Evolutionary conservation across 2,329 filamentous ascomycete genomes (phyloP).

Genomic region (Ambrosiella xylebori): DNA sequence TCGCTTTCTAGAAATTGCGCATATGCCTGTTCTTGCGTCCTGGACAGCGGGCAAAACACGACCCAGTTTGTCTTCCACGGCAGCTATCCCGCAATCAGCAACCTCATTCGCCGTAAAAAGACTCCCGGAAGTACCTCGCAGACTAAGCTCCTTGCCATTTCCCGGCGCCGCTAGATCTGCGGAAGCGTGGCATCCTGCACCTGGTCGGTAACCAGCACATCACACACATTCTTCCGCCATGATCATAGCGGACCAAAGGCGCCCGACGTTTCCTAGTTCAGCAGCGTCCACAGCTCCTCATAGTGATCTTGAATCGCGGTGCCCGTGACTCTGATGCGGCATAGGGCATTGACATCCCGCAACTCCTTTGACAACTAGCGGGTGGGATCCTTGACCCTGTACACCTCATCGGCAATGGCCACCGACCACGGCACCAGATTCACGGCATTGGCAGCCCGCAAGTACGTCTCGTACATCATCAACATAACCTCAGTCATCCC

Average conservation of each 20-base stretch:
- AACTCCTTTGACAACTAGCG: constrained; percentile 72
- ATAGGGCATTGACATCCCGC: constrained; percentile 79
- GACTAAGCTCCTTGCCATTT: constrained; percentile 69
- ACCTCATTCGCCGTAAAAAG: constrained; percentile 86
- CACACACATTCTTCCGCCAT: constrained; percentile 64
- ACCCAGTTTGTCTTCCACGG: constrained; percentile 90
- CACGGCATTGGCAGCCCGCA: constrained; percentile 52
- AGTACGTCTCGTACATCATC: constrained; percentile 85
- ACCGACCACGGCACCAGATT: constrained; percentile 88
- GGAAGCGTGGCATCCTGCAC: constrained; percentile 77
- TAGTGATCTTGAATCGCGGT: constrained; percentile 98
- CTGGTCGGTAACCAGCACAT: constrained; percentile 72
- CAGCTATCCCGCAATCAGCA: constrained; percentile 75
- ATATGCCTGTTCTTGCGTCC: constrained; percentile 67
- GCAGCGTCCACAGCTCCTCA: constrained; percentile 85
- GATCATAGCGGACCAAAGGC: constrained; percentile 44
- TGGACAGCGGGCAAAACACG: constrained; percentile 83
- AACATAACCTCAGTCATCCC: constrained; percentile 81
- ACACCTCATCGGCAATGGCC: constrained; percentile 87
- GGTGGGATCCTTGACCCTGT: constrained; percentile 63
- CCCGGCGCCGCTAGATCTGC: constrained; percentile 65
- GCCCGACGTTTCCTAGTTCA: constrained; percentile 93
- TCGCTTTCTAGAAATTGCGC: constrained; percentile 49
- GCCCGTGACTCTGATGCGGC: constrained; percentile 80
- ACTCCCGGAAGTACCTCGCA: constrained; percentile 76